These are phyloP conservation scores for Gynostemma pentaphyllum DNA, from an alignment of 306 rosid genomes.

Conservation along the genomic window DNA sequence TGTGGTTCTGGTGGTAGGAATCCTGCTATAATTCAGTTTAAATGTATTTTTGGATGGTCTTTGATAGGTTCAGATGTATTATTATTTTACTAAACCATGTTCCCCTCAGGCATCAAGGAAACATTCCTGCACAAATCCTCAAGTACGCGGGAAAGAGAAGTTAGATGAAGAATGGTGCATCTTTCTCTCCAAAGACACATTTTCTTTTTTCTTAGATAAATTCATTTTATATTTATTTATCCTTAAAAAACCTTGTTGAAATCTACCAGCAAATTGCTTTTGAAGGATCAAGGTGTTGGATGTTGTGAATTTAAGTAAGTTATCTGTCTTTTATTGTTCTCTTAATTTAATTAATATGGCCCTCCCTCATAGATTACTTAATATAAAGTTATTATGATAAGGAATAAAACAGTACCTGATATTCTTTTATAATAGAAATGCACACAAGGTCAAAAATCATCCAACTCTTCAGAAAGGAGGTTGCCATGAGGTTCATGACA, in stretches of 20 bases:
- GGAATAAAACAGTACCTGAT: not conserved
- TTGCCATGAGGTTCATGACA: conserved; percentile 80
- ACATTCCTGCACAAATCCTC: conserved; percentile 81
- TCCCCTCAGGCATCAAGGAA: conserved; percentile 71
- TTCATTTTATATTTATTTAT: conserved; percentile 4
- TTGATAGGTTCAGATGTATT: not conserved
- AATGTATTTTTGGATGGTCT: not conserved
- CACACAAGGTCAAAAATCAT: conserved; percentile 62
- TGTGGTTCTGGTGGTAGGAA: not conserved
- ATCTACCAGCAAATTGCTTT: conserved; percentile 55
- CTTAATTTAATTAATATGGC: not conserved
- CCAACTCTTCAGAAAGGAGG: conserved; percentile 89
- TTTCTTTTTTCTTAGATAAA: not conserved
- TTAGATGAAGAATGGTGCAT: conserved; percentile 77
- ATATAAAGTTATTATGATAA: not conserved
- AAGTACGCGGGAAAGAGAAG: conserved; percentile 47
- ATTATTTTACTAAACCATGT: not conserved
- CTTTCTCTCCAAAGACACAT: not conserved
- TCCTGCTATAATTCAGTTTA: not conserved
- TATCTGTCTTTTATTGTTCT: conserved; percentile 7
- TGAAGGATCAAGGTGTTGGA: conserved; percentile 45
- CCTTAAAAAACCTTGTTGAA: conserved; percentile 16
- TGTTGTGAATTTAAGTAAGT: conserved; percentile 83
- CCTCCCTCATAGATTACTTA: not conserved
- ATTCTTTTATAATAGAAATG: conserved; percentile 37